Base-by-base conservation (phyloP, 2,329 filamentous ascomycete species). In the Trichoderma afroharzianum region DNA sequence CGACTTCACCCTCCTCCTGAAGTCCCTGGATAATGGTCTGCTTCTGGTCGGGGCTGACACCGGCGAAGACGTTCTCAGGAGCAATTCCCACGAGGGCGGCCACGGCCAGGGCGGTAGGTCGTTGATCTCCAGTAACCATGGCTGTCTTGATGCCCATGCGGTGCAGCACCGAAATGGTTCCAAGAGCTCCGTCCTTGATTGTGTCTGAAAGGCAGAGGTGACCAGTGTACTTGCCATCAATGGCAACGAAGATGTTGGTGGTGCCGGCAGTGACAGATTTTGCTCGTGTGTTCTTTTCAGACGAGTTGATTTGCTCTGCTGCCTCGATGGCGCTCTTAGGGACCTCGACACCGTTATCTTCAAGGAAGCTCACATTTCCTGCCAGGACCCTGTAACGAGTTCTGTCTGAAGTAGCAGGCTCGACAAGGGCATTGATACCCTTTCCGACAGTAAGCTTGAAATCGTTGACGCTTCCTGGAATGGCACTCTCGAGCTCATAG, bases 111-210 rank as follows among this genome's bases (percentile, higher is more conserved):
- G 96, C 96, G 0, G 96, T 95, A 33, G 92, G 89, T 50, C 88
- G 88, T 77, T 97, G 94, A 82, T 99, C 96, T 72, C 96, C 96
- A 0, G 96, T 99, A 11, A 99, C 93, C 75, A 99, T 94, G 62
- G 94, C 94, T 12, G 93, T 93, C 76, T 91, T 91, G 81, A 98
- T 91, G 26, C 92, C 92, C 89, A 98, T 94, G 73, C 88, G 89
- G 79, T 93, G 90, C 53, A 99, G 88, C 4, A 95, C 95, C 9
- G 92, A 85, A 72, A 99, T 91, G 9, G 93, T 88, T 11, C 93
- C 93, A 6, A 89, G 88, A 0, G 96, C 95, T 26, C 93, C 94
- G 11, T 93, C 90, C 81, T 99, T 99, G 81, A 99, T 91, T 2
- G 92, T 95, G 80, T 99, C 96, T 5, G 93, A 91, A 26, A 99